These are phyloP conservation scores for Vaccinium vitisidaea DNA, from an alignment of 148 eudicot species.

Conservation along the genomic window DNA sequence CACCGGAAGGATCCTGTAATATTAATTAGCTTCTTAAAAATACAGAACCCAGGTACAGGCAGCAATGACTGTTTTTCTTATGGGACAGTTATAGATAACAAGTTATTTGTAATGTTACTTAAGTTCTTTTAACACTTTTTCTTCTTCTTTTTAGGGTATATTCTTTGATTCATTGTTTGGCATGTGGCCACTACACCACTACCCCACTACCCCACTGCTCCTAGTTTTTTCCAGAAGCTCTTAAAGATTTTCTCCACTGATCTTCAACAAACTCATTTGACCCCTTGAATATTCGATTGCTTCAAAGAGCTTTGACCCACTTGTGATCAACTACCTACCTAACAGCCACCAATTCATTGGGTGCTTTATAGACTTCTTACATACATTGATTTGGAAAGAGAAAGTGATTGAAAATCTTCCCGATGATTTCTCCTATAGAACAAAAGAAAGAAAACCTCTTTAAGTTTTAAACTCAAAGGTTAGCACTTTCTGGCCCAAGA, in stretches of 20 bases:
- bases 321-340: not conserved
- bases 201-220: not conserved
- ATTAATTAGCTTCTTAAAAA: too few relatives aligned
- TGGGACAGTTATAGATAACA: too few relatives aligned
- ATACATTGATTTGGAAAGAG: not conserved
- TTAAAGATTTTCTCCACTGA: not conserved
- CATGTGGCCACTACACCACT: not conserved
- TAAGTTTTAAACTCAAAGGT: not conserved
- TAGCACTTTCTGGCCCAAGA: not conserved
- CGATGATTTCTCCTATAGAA: slow-evolving; percentile 16
- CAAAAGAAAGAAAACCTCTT: not conserved
- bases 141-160: not conserved
- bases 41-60: too few relatives aligned
- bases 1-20: too few relatives aligned
- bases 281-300: not conserved
- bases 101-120: too few relatives aligned
- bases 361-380: not conserved
- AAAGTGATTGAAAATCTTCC: not conserved
- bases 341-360: slow-evolving; percentile 1
- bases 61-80: too few relatives aligned
- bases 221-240: slow-evolving; percentile 1
- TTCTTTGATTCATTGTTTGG: not conserved
- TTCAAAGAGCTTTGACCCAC: slow-evolving; percentile 13
- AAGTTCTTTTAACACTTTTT: not conserved
- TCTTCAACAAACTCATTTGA: not conserved